Evolutionary conservation across 225 moss, liverwort and hornwort species (phyloP).

Genomic region (Sphagnum tenellum): DNA sequence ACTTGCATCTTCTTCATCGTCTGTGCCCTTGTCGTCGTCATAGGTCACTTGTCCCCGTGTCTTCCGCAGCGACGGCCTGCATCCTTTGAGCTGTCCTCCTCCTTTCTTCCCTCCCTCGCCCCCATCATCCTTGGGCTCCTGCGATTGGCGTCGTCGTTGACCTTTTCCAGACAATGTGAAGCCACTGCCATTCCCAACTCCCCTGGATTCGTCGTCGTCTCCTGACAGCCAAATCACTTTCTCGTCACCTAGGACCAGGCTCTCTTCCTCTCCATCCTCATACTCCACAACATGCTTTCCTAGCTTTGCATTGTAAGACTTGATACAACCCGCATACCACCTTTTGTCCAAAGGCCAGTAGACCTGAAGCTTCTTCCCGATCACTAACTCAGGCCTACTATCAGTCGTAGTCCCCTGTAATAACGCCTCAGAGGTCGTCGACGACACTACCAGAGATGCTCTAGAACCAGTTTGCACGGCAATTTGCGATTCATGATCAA

Average conservation of each 20-base stretch:
- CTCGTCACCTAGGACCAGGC: constrained; percentile 42
- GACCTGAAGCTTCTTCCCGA: constrained; percentile 67
- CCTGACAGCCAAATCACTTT: constrained; percentile 56
- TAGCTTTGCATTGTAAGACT: constrained; percentile 29
- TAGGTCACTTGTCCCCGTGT: constrained; percentile 17
- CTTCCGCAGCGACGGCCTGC: no score
- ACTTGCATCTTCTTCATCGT: constrained; percentile 2
- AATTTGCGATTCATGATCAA: no score
- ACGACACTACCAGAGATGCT: no score
- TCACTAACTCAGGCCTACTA: constrained; percentile 19
- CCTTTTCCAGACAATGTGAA: constrained; percentile 10
- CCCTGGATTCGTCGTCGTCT: constrained; percentile 16
- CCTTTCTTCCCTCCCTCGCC: constrained; percentile 6
- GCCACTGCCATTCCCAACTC: constrained; percentile 5
- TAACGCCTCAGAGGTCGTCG: no score
- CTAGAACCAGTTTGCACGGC: no score
- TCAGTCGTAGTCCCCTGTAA: background rate
- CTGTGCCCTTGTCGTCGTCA: constrained; percentile 10
- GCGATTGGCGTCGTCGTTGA: constrained; percentile 7
- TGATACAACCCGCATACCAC: constrained; percentile 77
- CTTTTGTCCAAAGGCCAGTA: constrained; percentile 86
- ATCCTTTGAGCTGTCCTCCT: constrained; percentile 14
- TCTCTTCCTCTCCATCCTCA: constrained; percentile 71
- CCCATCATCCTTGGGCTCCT: background rate
- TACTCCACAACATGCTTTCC: constrained; percentile 47